These are phyloP conservation scores for Apiotrichum montevideense DNA, from an alignment of 1,284 basidiomycete genomes.

Conservation along the genomic window DNA sequence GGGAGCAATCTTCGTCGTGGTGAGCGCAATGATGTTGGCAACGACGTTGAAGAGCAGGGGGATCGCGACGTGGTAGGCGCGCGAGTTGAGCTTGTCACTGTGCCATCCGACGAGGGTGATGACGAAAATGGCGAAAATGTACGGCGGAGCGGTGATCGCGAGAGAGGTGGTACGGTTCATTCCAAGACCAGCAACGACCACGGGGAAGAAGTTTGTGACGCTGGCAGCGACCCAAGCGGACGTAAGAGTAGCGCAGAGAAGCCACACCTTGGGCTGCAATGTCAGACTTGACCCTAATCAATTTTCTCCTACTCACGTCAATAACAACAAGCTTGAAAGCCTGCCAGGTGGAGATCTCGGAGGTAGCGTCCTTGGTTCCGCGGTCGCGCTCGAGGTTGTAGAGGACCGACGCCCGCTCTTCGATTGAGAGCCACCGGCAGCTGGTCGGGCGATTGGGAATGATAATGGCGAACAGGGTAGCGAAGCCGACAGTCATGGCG, in stretches of 20 bases:
- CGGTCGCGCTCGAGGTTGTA: constrained; percentile 37
- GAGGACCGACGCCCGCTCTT: constrained; percentile 29
- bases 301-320: constrained; percentile 10
- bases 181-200: constrained; percentile 33
- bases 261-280: constrained; percentile 8
- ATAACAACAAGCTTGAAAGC: constrained; percentile 30
- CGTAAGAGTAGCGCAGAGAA: constrained; percentile 5
- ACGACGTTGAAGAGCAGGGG: constrained; percentile 21
- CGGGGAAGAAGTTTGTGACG: constrained; percentile 38
- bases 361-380: constrained; percentile 27
- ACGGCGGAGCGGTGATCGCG: constrained; percentile 45
- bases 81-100: constrained; percentile 36
- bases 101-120: constrained; percentile 34
- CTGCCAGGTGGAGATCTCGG: constrained; percentile 20
- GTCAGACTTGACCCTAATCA: no score
- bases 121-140: constrained; percentile 26
- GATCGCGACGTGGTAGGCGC: constrained; percentile 17
- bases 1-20: constrained; percentile 28
- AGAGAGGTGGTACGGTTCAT: constrained; percentile 39
- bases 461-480: constrained; percentile 16
- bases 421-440: constrained; percentile 26
- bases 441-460: constrained; percentile 34
- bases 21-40: constrained; percentile 30
- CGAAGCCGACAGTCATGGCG: constrained; percentile 20
- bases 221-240: constrained; percentile 4